These are phyloP conservation scores for Dioscorea zingiberensis DNA, from an alignment of 106 monocot species.

Conservation along the genomic window DNA sequence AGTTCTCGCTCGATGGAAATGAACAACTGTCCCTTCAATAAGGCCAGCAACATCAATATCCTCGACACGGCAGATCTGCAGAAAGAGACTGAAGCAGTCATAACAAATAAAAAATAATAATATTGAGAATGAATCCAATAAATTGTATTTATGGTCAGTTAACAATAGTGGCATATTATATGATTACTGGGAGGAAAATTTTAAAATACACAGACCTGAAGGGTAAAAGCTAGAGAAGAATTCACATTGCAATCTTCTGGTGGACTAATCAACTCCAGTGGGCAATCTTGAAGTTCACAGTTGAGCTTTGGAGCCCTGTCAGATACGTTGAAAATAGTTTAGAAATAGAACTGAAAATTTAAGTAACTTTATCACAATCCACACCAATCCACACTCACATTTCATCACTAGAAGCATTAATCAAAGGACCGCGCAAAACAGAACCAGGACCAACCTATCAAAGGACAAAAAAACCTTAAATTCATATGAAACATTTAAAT, in stretches of 20 bases:
- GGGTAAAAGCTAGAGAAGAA: conserved; percentile 85
- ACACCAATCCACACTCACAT: conserved; percentile 56
- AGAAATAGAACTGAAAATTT: not conserved
- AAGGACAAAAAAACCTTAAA: conserved; percentile 2
- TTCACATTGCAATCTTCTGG: conserved; percentile 99
- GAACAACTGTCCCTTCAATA: conserved; percentile 87
- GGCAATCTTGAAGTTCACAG: conserved; percentile 71
- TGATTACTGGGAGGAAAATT: not conserved
- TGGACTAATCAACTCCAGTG: conserved; percentile 81
- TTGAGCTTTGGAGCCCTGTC: conserved; percentile 79
- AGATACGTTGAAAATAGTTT: conserved; percentile 1
- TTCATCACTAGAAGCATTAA: conserved; percentile 63
- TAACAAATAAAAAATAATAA: not conserved
- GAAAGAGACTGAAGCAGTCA: not conserved
- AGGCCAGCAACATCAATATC: conserved; percentile 83
- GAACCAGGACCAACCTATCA: conserved; percentile 93
- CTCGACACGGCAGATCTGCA: conserved; percentile 97
- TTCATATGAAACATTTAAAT: too few species aligned
- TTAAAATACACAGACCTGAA: conserved; percentile 51
- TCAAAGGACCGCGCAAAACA: conserved; percentile 76
- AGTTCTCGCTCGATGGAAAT: conserved; percentile 85
- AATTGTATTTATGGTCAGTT: too few species aligned
- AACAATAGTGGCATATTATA: too few species aligned
- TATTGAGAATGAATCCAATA: too few species aligned
- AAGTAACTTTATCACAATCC: conserved; percentile 2